Evolutionary conservation across 2,329 filamentous ascomycete genomes (phyloP), one percentile per base, ranked within the genome.

Genomic region (Claviceps sp.): DNA sequence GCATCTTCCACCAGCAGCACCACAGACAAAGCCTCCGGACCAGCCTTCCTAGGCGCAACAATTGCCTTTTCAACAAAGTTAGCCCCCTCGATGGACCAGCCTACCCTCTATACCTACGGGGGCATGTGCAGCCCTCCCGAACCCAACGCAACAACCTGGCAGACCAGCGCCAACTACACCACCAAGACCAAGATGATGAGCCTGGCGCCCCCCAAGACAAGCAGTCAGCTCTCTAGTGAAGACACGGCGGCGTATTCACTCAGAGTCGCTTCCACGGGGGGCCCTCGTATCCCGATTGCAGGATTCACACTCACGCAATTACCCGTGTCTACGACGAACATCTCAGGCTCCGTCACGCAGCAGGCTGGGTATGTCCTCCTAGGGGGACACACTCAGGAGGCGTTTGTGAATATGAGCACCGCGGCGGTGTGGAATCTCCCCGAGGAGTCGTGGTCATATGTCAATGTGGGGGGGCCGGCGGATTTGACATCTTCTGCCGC

Each of bases 371-470:
- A 88, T 57, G 79, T 95, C 13, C 69, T 96, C 22, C 71, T 96
- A 16, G 91, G 90, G 42, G 91, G 91, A 0, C 89, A 96, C 63
- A 95, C 89, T 0, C 74, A 80, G 58, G 68, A 73, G 16, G 90
- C 89, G 0, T 96, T 95, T 63, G 83, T 96, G 69, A 95, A 96
- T 65, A 96, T 95, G 85, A 94, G 88, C 52, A 87, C 88, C 44
- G 80, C 91, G 1, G 91, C 89, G 0, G 71, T 96, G 1, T 95
- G 90, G 74, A 90, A 82, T 50, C 72, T 96, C 6, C 91, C 91
- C 0, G 85, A 94, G 60, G 82, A 89, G 61, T 83, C 79, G 50
- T 97, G 91, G 91, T 84, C 80, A 29, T 96, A 91, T 64, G 71
- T 94, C 26, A 73, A 76, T 1, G 79, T 90, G n/a, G 70, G 76